phyloP scores from a whole-genome alignment of 805 yeast genomes.

The Yarrowia alimentaria region DNA sequence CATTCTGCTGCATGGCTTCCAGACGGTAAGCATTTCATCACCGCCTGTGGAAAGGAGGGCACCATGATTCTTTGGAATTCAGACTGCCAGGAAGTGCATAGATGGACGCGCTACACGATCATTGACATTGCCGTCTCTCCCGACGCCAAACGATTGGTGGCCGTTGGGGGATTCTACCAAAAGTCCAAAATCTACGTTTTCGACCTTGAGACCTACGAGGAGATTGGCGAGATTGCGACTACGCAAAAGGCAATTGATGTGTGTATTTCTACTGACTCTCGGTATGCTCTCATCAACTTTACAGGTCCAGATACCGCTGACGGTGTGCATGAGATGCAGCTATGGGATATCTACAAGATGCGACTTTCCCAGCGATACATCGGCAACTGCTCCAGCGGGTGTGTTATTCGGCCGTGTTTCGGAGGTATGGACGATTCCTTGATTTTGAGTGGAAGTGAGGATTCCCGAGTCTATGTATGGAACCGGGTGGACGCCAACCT shows the following conservation, averaged over 20 bases:
- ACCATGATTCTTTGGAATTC: slow-evolving; percentile 48
- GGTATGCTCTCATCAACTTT: slow-evolving; percentile 51
- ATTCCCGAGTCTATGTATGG: slow-evolving; percentile 77
- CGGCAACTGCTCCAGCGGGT: slow-evolving; percentile 71
- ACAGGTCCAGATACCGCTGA: slow-evolving; percentile 8
- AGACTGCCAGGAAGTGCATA: slow-evolving; percentile 35
- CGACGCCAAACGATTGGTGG: slow-evolving; percentile 59
- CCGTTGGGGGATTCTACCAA: slow-evolving; percentile 55
- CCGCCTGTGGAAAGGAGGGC: slow-evolving; percentile 58
- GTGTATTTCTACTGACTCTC: slow-evolving; percentile 56
- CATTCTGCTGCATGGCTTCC: slow-evolving; percentile 78
- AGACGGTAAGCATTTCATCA: slow-evolving; percentile 52
- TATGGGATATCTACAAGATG: slow-evolving; percentile 70
- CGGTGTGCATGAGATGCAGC: slow-evolving; percentile 50
- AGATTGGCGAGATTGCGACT: slow-evolving; percentile 49
- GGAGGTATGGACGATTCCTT: slow-evolving; percentile 70
- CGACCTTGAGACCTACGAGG: slow-evolving; percentile 46
- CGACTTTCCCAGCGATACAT: slow-evolving; percentile 59
- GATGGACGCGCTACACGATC: slow-evolving; percentile 49
- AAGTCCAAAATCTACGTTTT: slow-evolving; percentile 56
- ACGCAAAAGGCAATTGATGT: slow-evolving; percentile 65
- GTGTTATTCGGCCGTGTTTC: slow-evolving; percentile 71
- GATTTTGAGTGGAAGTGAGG: slow-evolving; percentile 80
- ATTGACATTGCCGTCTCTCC: slow-evolving; percentile 67
- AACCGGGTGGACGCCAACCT: slow-evolving; percentile 68